Conservation (phyloP, 1,284 basidiomycete species). For the Schizophyllum commune region DNA sequence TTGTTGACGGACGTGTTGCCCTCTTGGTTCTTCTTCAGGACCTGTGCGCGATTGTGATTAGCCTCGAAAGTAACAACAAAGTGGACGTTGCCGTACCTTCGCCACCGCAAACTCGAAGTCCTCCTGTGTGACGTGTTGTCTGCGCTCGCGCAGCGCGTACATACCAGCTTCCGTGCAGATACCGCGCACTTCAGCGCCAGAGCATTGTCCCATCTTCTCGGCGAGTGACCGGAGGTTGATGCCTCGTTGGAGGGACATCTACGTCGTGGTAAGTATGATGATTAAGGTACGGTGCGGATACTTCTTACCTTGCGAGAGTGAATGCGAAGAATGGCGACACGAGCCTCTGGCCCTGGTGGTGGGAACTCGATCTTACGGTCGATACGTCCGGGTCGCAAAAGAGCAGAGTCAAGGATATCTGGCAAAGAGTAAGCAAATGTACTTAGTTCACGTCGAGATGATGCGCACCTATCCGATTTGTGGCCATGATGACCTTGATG, state of each 20-base stretch:
- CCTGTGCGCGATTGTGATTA: slow-evolving; percentile 29
- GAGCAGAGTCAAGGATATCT: slow-evolving; percentile 95
- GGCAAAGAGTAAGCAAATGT: slow-evolving; percentile 1
- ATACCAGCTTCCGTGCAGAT: slow-evolving; percentile 99
- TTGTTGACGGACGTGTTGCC: slow-evolving; percentile 88
- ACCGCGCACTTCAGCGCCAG: slow-evolving; percentile 95
- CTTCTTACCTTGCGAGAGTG: slow-evolving; percentile 84
- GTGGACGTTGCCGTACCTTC: slow-evolving; percentile 47
- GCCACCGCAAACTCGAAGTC: slow-evolving; percentile 98
- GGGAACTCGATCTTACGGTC: slow-evolving; percentile 99
- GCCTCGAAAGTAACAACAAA: background rate
- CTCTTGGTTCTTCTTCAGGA: slow-evolving; percentile 90
- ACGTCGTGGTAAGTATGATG: background rate
- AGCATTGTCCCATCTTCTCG: slow-evolving; percentile 99
- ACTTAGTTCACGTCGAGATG: background rate
- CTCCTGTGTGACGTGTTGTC: slow-evolving; percentile 96
- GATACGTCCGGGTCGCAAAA: slow-evolving; percentile 93
- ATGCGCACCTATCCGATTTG: slow-evolving; percentile 83
- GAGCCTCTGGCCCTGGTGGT: slow-evolving; percentile 94
- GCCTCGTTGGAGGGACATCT: slow-evolving; percentile 98
- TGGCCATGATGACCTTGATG: slow-evolving; percentile 99
- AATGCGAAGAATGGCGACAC: slow-evolving; percentile 93
- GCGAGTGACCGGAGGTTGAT: slow-evolving; percentile 93
- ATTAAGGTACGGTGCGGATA: too few relatives aligned
- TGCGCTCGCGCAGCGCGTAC: slow-evolving; percentile 92